Evolutionary conservation across 2,329 filamentous ascomycete genomes (phyloP).

Genomic region (Trichoderma sp.): DNA sequence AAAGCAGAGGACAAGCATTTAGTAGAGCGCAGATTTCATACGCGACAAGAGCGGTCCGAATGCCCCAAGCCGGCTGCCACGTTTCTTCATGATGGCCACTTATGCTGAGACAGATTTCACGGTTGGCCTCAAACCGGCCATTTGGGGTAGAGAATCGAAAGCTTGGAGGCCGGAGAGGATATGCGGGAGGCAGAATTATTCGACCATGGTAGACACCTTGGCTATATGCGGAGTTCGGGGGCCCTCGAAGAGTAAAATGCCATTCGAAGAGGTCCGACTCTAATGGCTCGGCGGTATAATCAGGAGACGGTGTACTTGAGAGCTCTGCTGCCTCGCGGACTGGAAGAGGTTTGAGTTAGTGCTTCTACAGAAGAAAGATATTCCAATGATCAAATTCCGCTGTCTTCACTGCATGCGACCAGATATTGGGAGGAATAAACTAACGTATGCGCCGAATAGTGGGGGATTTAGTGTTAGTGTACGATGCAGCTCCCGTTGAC

Average conservation of each 20-base stretch:
- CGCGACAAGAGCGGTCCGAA: slow-evolving; percentile 81
- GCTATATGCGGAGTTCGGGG: slow-evolving; percentile 78
- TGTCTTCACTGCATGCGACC: neutral
- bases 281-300: slow-evolving; percentile 83
- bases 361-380: neutral
- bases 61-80: slow-evolving; percentile 98
- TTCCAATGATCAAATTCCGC: neutral
- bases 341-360: slow-evolving; percentile 39
- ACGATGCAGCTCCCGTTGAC: slow-evolving; percentile 40
- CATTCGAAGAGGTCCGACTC: slow-evolving; percentile 95
- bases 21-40: slow-evolving; percentile 34
- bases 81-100: slow-evolving; percentile 96
- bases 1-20: neutral
- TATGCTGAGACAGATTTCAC: slow-evolving; percentile 95
- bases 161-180: slow-evolving; percentile 89
- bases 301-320: slow-evolving; percentile 74
- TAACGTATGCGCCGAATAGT: slow-evolving; percentile 83
- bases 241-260: slow-evolving; percentile 97
- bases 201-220: slow-evolving; percentile 92
- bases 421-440: slow-evolving; percentile 36
- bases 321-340: slow-evolving; percentile 92
- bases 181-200: slow-evolving; percentile 85
- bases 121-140: slow-evolving; percentile 92
- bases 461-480: slow-evolving; percentile 75
- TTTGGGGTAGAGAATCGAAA: slow-evolving; percentile 94